Base-by-base conservation (phyloP, 305 asterid species). In the Rubia tinctorum region DNA sequence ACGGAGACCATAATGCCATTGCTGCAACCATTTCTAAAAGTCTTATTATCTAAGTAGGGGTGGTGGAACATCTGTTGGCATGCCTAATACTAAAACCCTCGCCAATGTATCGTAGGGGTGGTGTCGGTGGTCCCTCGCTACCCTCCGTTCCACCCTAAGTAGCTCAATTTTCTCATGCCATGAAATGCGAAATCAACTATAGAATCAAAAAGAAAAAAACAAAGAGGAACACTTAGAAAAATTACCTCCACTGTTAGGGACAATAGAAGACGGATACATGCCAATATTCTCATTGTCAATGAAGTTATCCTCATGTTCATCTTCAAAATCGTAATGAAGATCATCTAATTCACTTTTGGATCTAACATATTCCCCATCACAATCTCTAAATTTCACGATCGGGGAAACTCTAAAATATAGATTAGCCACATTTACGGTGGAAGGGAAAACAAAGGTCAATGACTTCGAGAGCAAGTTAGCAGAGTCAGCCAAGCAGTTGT, bases 301-400 rank as follows among this genome's bases (percentile, higher is more conserved):
- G 42, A 39, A 39, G 42, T 39, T 0, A 6, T 39, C 42, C 42
- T 5, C 42, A 39, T 39, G 6, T 6, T 84, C 92, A 34, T 34
- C 5, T 71, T 84, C 91, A 71, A 79, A 76, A 77, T 81, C 90
- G 72, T 71, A 84, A 47, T 74, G 86, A 22, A 72, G 18, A 70
- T 71, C 88, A 49, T 74, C 95, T 18, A 81, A 86, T 74, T 84
- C 96, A 74, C 87, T 81, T 55, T 78, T 93, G 74, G 80, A 73
- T 70, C 49, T 87, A 83, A 78, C 55, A 40, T 68, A 47, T 76
- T 77, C 83, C 68, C 75, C 93, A 43, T 73, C 92, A 71, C 64
- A 80, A 55, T 61, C 92, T 7, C 97, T 91, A 70, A 59, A 79
- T 55, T 69, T 64, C 72, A 72, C 12, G 81, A 88, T 81, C 23